These are phyloP conservation scores for Nannizziopsis barbatae DNA, from an alignment of 2,329 filamentous ascomycete genomes.

Conservation along the genomic window DNA sequence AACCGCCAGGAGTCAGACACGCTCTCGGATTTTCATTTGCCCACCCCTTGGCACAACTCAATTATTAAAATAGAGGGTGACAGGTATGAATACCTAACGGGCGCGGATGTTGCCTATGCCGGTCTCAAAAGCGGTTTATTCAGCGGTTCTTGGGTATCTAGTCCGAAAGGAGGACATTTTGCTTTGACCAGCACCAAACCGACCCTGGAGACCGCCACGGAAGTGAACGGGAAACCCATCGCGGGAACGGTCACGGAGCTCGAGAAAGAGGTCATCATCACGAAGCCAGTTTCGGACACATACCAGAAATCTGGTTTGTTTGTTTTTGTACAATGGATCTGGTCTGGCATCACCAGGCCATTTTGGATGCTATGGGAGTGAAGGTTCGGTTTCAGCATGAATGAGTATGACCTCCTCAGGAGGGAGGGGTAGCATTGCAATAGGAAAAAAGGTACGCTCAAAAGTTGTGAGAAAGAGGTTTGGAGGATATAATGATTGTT, in stretches of 20 bases:
- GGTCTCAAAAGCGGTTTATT: background rate
- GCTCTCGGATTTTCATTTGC: background rate
- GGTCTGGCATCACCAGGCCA: constrained; percentile 2
- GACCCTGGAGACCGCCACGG: no score
- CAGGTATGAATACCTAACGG: background rate
- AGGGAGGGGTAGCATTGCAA: background rate
- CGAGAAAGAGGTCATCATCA: background rate
- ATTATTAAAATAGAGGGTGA: constrained; percentile 4
- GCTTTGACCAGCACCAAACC: background rate
- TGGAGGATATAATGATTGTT: no score
- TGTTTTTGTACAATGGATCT: background rate
- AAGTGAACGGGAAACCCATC: no score
- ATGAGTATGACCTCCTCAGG: background rate
- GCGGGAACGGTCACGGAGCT: no score
- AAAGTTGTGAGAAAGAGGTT: no score
- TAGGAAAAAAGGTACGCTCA: no score
- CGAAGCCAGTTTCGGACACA: background rate
- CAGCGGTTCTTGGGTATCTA: background rate
- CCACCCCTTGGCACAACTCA: constrained; percentile 5
- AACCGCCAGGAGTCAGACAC: background rate
- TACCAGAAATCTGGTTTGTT: background rate
- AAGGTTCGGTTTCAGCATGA: no score
- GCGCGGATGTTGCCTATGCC: constrained; percentile 1
- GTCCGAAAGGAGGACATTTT: background rate
- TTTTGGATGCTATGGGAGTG: constrained; percentile 1